Percentiles rank a stretch among this genome's conserved stretches.
phyloP scores from a whole-genome alignment of 345 rosid genomes.

The Cardamine chenopodiifolia region DNA sequence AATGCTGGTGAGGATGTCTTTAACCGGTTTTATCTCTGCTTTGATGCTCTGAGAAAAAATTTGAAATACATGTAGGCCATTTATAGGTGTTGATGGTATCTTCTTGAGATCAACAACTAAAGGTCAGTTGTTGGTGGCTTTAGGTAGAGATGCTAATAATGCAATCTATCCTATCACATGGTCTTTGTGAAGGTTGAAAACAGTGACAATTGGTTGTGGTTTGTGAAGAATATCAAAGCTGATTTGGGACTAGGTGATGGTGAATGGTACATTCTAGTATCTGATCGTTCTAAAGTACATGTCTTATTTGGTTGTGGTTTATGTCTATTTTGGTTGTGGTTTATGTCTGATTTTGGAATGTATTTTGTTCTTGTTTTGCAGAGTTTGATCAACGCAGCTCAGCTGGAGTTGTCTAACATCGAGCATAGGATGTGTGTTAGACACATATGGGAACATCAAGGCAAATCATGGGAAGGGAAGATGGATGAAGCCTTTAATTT shows the following conservation, averaged over 20 bases:
- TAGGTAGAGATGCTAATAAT: slow-evolving; percentile 1
- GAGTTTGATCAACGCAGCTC: too few relatives aligned
- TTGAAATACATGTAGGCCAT: neutral
- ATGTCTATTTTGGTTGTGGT: too few relatives aligned
- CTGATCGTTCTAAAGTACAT: too few relatives aligned
- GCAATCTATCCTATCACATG: neutral
- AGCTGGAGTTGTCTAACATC: too few relatives aligned
- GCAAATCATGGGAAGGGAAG: too few relatives aligned
- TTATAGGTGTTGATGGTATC: neutral
- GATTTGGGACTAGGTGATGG: neutral
- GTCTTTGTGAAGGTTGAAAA: neutral
- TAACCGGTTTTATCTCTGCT: too few relatives aligned
- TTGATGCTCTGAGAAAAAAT: neutral
- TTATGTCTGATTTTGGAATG: too few relatives aligned
- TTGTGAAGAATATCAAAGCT: neutral
- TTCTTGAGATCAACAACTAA: neutral
- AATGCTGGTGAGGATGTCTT: neutral
- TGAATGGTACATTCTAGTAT: neutral
- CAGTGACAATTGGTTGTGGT: neutral
- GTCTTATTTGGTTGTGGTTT: too few relatives aligned
- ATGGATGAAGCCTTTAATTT: too few relatives aligned
- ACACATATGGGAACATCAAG: too few relatives aligned
- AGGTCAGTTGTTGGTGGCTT: neutral
- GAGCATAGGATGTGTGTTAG: too few relatives aligned
- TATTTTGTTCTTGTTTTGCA: too few relatives aligned